phyloP scores from a whole-genome alignment of 2,329 filamentous ascomycete species.

The Alternaria triticimaculans region DNA sequence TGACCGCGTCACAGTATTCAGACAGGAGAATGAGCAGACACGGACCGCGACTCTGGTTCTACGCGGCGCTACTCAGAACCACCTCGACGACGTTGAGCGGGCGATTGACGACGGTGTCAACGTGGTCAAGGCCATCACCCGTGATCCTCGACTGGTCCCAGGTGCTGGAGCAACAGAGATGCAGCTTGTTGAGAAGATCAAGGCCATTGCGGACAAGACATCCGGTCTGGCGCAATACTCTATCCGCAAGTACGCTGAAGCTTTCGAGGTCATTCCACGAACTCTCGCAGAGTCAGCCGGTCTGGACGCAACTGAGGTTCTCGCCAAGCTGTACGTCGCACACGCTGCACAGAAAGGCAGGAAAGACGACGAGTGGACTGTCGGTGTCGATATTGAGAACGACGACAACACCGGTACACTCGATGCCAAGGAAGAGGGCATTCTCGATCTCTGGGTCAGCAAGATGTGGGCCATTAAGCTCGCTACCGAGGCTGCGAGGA shows the following conservation, averaged over 20 bases:
- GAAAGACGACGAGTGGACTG: constrained; percentile 79
- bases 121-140: constrained; percentile 97
- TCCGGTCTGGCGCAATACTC: constrained; percentile 93
- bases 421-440: constrained; percentile 85
- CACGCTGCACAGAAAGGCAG: constrained; percentile 68
- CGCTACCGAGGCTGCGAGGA: constrained; percentile 92
- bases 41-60: constrained; percentile 94
- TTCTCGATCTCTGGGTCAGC: constrained; percentile 87
- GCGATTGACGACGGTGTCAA: constrained; percentile 98
- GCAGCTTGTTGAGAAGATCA: constrained; percentile 90
- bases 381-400: constrained; percentile 95
- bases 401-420: constrained; percentile 79
- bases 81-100: constrained; percentile 95
- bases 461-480: constrained; percentile 98
- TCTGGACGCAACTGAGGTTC: constrained; percentile 94
- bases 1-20: constrained; percentile 96
- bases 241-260: constrained; percentile 96
- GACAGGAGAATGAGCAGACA: constrained; percentile 92
- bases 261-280: constrained; percentile 95
- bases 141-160: constrained; percentile 87
- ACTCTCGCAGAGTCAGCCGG: constrained; percentile 94
- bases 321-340: constrained; percentile 90
- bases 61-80: constrained; percentile 95
- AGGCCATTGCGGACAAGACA: constrained; percentile 88
- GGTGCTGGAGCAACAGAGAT: constrained; percentile 95